A percentile compares a stretch with the other conserved stretches of the same genome.
Conservation (phyloP, 805 yeast genomes). For the Ogataea trehalophila region DNA sequence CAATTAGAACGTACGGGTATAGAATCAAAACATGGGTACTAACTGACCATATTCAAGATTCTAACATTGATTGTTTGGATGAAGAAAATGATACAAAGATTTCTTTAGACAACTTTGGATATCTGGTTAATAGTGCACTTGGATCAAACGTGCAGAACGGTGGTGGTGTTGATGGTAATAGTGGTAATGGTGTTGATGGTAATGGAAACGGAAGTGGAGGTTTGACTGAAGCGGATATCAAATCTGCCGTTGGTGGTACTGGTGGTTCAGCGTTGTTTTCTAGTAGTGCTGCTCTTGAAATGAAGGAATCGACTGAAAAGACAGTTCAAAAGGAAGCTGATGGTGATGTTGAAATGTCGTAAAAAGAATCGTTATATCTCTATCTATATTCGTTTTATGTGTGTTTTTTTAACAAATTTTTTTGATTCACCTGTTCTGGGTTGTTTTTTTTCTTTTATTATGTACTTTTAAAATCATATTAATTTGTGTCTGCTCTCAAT, state of each 20-base stretch:
- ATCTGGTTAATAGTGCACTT: conserved; percentile 14
- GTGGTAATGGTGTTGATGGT: conserved; percentile 3
- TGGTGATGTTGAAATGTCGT: background rate
- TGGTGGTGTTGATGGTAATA: conserved; percentile 7
- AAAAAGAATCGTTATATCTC: too few species aligned
- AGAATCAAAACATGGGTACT: conserved; percentile 32
- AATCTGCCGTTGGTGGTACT: conserved; percentile 38
- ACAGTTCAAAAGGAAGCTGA: conserved; percentile 1
- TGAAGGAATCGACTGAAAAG: conserved; percentile 10
- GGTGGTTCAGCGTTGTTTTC: conserved; percentile 28
- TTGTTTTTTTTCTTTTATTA: too few species aligned
- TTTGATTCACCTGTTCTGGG: too few species aligned
- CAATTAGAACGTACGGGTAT: conserved; percentile 27
- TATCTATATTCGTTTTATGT: too few species aligned
- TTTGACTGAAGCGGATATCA: conserved; percentile 35
- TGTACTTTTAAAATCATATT: too few species aligned
- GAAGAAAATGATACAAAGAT: conserved; percentile 32
- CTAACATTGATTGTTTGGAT: conserved; percentile 20
- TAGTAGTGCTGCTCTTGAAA: conserved; percentile 27
- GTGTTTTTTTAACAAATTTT: too few species aligned
- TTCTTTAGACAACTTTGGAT: conserved; percentile 32
- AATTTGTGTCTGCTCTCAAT: too few species aligned
- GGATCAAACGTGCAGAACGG: conserved; percentile 7
- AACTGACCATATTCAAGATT: conserved; percentile 8
- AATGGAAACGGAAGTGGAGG: conserved; percentile 14